Percentiles rank a stretch among this genome's conserved stretches.
Evolutionary conservation across 1,139 yeast species (phyloP).

Genomic region (Yamadazyma mexicana): DNA sequence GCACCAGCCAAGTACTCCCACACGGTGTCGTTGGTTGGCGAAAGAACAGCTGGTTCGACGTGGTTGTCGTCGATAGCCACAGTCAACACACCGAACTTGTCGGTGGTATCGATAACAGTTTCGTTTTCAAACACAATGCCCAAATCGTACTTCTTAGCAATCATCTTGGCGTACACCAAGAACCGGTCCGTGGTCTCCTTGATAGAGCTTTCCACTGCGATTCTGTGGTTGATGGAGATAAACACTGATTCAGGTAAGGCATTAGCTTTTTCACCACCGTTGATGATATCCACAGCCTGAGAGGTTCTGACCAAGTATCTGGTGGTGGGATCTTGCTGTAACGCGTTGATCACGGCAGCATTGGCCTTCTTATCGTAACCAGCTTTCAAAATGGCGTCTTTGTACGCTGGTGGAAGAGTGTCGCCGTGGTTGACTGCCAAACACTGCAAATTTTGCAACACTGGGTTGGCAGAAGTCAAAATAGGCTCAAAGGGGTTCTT

Average conservation of each 20-base stretch:
- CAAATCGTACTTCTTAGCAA: conserved; percentile 31
- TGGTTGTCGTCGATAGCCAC: conserved; percentile 16
- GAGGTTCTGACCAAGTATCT: conserved; percentile 35
- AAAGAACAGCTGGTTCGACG: conserved; percentile 37
- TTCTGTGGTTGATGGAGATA: conserved; percentile 34
- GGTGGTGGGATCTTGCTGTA: conserved; percentile 16
- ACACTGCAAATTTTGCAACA: conserved; percentile 32
- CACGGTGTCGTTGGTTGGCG: conserved; percentile 37
- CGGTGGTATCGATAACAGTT: conserved; percentile 16
- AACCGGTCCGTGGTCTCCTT: conserved; percentile 25
- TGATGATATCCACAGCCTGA: conserved; percentile 37
- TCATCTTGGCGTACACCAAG: conserved; percentile 20
- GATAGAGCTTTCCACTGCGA: conserved; percentile 30
- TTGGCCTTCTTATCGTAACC: conserved; percentile 35
- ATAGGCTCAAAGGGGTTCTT: conserved; percentile 35
- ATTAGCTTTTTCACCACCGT: conserved; percentile 42
- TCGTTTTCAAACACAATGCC: conserved; percentile 25
- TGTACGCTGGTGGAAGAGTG: conserved; percentile 20
- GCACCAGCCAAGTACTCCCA: conserved; percentile 45
- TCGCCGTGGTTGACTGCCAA: conserved; percentile 32
- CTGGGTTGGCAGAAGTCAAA: conserved; percentile 38
- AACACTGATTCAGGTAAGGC: conserved; percentile 41
- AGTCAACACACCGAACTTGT: conserved; percentile 26
- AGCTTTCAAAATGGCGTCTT: conserved; percentile 33
- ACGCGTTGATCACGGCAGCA: conserved; percentile 21